phyloP scores from a whole-genome alignment of 305 asterid genomes.

The Fraxinus sp. region DNA sequence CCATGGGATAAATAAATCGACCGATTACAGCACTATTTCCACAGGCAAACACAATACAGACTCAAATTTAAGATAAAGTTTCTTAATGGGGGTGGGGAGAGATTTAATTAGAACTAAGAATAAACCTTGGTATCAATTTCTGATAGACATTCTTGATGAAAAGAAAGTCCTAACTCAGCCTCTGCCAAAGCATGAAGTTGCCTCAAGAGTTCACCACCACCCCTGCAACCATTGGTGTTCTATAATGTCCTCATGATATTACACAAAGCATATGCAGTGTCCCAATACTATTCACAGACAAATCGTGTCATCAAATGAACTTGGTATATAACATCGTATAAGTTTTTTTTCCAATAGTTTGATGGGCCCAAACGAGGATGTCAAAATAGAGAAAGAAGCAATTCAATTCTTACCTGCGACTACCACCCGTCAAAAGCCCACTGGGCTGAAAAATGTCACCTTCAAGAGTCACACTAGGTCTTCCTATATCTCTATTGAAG shows the following conservation, averaged over 20 bases:
- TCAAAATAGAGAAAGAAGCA: conserved; percentile 22
- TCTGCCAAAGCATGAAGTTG: conserved; percentile 82
- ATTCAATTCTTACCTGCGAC: conserved; percentile 69
- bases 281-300: neutral
- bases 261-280: conserved; percentile 2
- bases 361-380: neutral
- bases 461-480: conserved; percentile 77
- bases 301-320: neutral
- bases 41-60: neutral
- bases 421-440: conserved; percentile 95
- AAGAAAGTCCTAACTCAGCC: conserved; percentile 60
- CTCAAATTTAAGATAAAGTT: neutral
- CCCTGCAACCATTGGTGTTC: conserved; percentile 52
- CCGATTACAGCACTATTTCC: neutral
- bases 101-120: neutral
- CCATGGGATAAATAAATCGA: neutral
- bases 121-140: conserved; percentile 78
- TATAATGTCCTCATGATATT: conserved; percentile 15
- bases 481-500: conserved; percentile 59
- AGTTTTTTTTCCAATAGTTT: neutral
- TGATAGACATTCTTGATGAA: conserved; percentile 59
- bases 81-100: neutral
- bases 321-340: neutral
- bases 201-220: conserved; percentile 84
- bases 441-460: conserved; percentile 97